phyloP scores from a whole-genome alignment of 2,329 filamentous ascomycete genomes.

The Coniochaeta hoffmannii region DNA sequence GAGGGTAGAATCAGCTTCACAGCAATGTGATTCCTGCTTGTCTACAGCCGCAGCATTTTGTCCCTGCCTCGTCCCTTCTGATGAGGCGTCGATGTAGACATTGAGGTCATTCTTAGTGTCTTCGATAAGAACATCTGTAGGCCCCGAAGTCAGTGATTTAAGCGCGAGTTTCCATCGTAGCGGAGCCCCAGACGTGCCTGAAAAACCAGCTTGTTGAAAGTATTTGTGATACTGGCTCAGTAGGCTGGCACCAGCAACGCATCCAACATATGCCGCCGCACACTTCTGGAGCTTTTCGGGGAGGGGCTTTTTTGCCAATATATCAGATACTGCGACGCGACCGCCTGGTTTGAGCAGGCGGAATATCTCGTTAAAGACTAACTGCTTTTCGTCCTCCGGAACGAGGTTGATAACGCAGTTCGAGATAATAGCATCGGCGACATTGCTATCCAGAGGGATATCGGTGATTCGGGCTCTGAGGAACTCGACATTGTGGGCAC shows the following conservation, averaged over 20 bases:
- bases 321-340: constrained; percentile 52
- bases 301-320: constrained; percentile 43
- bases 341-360: constrained; percentile 50
- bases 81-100: constrained; percentile 27
- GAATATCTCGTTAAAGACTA: constrained; percentile 50
- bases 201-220: constrained; percentile 41
- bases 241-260: constrained; percentile 49
- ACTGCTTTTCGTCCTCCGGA: constrained; percentile 40
- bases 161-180: background rate
- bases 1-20: background rate
- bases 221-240: constrained; percentile 44
- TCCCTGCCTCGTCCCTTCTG: constrained; percentile 14
- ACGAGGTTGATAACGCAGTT: constrained; percentile 60
- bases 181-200: constrained; percentile 24
- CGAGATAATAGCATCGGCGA: constrained; percentile 49
- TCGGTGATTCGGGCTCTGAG: constrained; percentile 42
- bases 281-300: constrained; percentile 37
- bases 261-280: constrained; percentile 51
- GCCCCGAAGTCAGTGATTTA: background rate
- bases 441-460: constrained; percentile 33
- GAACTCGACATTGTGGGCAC: constrained; percentile 39
- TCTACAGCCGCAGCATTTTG: constrained; percentile 5
- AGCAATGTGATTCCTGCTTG: background rate
- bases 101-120: constrained; percentile 40
- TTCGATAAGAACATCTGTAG: constrained; percentile 32